Evolutionary conservation across 23 red algal species (phyloP), one percentile per base, ranked within the genome.

Genomic region (Gracilaria domingensis): DNA sequence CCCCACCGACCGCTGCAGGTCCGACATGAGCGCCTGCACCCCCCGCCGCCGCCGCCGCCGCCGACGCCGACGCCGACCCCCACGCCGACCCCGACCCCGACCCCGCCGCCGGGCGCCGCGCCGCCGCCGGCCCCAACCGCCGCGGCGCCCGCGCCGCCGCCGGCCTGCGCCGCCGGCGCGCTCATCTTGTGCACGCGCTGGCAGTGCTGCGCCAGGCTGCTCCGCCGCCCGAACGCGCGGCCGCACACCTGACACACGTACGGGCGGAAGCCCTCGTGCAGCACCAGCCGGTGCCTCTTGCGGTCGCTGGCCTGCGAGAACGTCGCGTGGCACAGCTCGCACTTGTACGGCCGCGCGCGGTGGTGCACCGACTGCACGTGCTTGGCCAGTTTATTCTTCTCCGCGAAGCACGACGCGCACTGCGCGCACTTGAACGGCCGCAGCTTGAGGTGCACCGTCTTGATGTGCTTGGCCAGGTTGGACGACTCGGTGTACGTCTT

Each of bases 391-490:
- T 93, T 93, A 80, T 85, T 85, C 66, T 85, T 84, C 48, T 84
- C 90, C 8, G 90, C 90, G 78, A 93, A 93, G 23, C 79, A 36
- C 4, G 80, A 61, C 20, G 56, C 32, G 80, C 90, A 93, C 8
- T 29, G 48, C 50, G 66, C 25, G 64, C 90, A 93, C 28, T 50
- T 34, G 71, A 87, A 87, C 35, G 91, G 91, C 5, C 91, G 82
- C 54, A 94, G 82, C 44, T 94, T 94, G 76, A 86, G 91, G 58
- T 95, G 93, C 32, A 95, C 93, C 55, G 84, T 80, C 56, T 75
- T 64, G 40, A 84, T 76, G 62, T 95, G 93, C 73, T 89, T 88
- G 8, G 84, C 67, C 60, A 86, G 78, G 47, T 95, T 88, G 78
- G 59, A 65, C 38, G 74, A 80, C 82, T 90, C 79, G 18, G 93